Conservation (phyloP, 176 grass and related monocot genomes). For the Oryza punctata region DNA sequence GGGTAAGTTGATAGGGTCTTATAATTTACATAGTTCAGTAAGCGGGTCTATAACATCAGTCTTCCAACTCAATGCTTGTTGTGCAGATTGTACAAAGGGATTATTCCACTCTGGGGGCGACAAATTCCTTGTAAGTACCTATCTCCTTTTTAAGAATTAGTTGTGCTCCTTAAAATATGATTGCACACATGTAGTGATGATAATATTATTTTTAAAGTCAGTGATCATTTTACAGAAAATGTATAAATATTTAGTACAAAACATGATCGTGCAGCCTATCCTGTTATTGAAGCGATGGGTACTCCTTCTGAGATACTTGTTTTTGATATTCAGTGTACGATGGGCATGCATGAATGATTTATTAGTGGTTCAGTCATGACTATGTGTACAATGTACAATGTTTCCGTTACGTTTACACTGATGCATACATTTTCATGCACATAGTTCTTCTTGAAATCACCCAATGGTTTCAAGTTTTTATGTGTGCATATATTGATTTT, state of each 20-base stretch:
- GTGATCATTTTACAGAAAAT: background rate
- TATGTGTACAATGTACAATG: too few species aligned
- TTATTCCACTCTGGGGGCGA: constrained; percentile 78
- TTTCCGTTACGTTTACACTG: too few species aligned
- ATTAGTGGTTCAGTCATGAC: background rate
- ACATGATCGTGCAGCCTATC: background rate
- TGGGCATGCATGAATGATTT: background rate
- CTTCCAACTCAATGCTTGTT: constrained; percentile 11
- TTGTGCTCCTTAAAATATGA: background rate
- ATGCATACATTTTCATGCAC: constrained; percentile 3
- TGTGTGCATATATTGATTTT: constrained; percentile 42
- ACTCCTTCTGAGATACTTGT: too few species aligned
- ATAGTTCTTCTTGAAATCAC: constrained; percentile 42
- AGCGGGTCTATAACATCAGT: background rate
- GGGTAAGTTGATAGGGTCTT: constrained; percentile 48
- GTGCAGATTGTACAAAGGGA: constrained; percentile 84
- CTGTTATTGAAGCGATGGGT: background rate
- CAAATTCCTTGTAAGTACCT: constrained; percentile 77
- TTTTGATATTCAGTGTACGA: background rate
- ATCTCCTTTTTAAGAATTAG: background rate
- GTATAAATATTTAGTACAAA: background rate
- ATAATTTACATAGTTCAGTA: background rate
- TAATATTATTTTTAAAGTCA: background rate
- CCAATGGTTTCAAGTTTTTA: constrained; percentile 44
- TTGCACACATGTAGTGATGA: background rate